phyloP scores from a whole-genome alignment of 495 filamentous ascomycete genomes.

The Oleoguttula mirabilis region DNA sequence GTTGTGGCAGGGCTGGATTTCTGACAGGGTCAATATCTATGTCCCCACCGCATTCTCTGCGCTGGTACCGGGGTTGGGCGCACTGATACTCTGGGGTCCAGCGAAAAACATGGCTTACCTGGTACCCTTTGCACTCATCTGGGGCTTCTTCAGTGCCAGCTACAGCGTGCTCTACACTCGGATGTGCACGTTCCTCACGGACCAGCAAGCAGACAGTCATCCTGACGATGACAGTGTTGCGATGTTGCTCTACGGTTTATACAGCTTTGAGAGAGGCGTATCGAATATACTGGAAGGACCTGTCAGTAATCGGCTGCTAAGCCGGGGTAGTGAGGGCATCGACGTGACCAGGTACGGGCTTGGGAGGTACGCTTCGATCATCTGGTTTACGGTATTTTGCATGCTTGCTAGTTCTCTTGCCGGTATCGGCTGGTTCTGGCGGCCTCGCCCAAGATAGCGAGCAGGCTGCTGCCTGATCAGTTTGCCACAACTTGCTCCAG shows the following conservation, averaged over 20 bases:
- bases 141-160: constrained; percentile 16
- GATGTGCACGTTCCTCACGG: constrained; percentile 7
- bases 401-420: constrained; percentile 12
- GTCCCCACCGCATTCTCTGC: constrained; percentile 9
- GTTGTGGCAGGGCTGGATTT: constrained; percentile 16
- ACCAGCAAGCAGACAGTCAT: neutral
- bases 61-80: constrained; percentile 12
- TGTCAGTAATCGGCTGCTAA: constrained; percentile 17
- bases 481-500: no score
- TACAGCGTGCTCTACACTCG: constrained; percentile 20
- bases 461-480: no score
- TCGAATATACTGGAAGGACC: constrained; percentile 20
- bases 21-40: constrained; percentile 19
- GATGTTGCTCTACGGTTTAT: constrained; percentile 17
- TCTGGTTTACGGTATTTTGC: constrained; percentile 12
- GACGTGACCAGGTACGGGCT: constrained; percentile 13
- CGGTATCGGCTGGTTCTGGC: constrained; percentile 11
- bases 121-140: constrained; percentile 12
- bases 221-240: neutral
- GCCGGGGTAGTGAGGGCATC: constrained; percentile 1
- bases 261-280: constrained; percentile 19
- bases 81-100: constrained; percentile 19
- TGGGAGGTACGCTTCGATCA: constrained; percentile 16
- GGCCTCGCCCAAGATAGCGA: no score
- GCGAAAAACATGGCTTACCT: constrained; percentile 12